These are phyloP conservation scores for Auxenochlorella pyrenoidosa DNA, from an alignment of 139 green algal genomes.

Conservation along the genomic window DNA sequence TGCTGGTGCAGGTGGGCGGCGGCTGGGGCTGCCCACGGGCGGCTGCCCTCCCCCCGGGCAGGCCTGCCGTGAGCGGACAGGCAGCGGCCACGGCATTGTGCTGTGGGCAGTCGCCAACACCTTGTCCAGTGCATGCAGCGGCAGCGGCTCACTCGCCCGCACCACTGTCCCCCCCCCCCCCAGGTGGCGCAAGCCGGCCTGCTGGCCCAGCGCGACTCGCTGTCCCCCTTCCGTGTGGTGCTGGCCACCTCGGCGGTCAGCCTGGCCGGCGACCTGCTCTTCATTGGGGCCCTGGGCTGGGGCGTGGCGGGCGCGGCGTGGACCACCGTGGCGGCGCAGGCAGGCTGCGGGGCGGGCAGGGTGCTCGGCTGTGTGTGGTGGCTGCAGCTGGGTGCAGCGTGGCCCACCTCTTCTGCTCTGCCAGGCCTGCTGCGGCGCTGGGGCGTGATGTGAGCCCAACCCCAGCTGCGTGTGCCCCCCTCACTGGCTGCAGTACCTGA, in stretches of 20 bases:
- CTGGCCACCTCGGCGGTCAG: conserved; percentile 55
- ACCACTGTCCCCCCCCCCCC: not conserved
- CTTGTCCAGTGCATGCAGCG: not conserved
- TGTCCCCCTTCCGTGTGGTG: conserved; percentile 66
- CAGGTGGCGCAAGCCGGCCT: conserved; percentile 48
- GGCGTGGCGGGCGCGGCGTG: conserved; percentile 73
- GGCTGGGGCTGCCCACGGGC: too few relatives aligned
- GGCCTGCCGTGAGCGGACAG: not conserved
- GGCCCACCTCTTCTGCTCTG: not conserved
- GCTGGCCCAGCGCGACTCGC: conserved; percentile 58
- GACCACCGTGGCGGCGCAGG: conserved; percentile 65
- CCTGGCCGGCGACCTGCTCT: conserved; percentile 63
- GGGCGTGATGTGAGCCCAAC: too few relatives aligned
- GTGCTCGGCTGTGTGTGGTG: not conserved
- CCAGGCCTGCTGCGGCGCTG: not conserved
- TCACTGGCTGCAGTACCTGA: conserved; percentile 42
- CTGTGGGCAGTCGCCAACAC: not conserved
- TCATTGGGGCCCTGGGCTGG: conserved; percentile 62
- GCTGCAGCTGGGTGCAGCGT: too few relatives aligned
- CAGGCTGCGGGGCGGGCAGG: not conserved
- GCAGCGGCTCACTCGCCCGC: not conserved
- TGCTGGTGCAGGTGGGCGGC: conserved; percentile 66
- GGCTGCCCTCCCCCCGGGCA: too few relatives aligned
- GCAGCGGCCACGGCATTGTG: not conserved
- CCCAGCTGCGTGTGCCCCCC: not conserved